phyloP scores from a whole-genome alignment of 116 monocot species.

The Iris pallida region DNA sequence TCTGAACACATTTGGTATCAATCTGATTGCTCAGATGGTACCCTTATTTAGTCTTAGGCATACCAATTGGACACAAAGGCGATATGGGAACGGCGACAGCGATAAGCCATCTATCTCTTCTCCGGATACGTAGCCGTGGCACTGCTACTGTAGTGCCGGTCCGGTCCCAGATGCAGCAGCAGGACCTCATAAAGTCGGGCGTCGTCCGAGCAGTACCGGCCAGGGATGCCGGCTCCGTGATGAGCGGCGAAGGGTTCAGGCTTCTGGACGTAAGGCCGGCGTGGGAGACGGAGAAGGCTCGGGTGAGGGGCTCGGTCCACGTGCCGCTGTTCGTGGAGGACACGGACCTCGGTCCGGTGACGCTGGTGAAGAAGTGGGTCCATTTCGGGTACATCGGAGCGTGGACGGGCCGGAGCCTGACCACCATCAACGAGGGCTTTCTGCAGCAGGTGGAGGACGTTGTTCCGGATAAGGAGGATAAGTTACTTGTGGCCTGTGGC shows the following conservation, averaged over 20 bases:
- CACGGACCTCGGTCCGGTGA: conserved; percentile 49
- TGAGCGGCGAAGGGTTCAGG: conserved; percentile 48
- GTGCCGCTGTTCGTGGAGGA: conserved; percentile 86
- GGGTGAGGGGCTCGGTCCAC: conserved; percentile 53
- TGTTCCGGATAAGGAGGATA: conserved; percentile 50
- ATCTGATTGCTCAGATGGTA: no score
- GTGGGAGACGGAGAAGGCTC: conserved; percentile 79
- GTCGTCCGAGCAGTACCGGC: conserved; percentile 34
- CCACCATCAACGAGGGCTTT: conserved; percentile 57
- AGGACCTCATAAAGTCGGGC: conserved; percentile 30
- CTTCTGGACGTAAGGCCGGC: conserved; percentile 73
- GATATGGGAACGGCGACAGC: no score
- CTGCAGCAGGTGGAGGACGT: conserved; percentile 42
- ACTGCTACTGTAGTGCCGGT: no score
- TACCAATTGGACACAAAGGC: no score
- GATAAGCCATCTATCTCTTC: no score
- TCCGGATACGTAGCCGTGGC: no score
- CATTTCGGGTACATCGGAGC: conserved; percentile 87
- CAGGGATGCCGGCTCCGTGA: conserved; percentile 31
- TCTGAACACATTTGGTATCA: no score
- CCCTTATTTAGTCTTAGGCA: no score
- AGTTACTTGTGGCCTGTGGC: conserved; percentile 90
- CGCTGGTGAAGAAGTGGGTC: conserved; percentile 78
- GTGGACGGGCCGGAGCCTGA: conserved; percentile 86
- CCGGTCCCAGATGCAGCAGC: neutral